phyloP scores from a whole-genome alignment of 2,329 filamentous ascomycete species.

The Penicillium sp. region DNA sequence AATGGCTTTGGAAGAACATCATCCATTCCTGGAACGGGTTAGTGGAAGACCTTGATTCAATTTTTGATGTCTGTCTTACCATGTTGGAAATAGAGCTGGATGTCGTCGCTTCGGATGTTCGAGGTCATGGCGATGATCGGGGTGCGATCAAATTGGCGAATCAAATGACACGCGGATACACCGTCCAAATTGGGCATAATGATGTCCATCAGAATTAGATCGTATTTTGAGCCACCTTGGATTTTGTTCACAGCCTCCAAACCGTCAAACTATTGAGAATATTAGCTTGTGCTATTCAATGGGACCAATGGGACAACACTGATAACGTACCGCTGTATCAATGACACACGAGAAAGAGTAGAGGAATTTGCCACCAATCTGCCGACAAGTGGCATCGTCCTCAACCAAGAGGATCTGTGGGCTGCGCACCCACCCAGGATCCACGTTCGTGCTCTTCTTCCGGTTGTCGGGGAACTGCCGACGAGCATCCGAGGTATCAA shows the following conservation, averaged over 20 bases:
- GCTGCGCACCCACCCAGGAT: constrained; percentile 63
- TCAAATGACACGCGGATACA: constrained; percentile 89
- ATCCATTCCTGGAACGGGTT: constrained; percentile 73
- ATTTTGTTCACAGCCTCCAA: constrained; percentile 89
- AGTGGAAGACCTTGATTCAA: constrained; percentile 5
- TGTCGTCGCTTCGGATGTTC: constrained; percentile 94
- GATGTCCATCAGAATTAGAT: constrained; percentile 82
- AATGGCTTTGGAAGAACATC: constrained; percentile 97
- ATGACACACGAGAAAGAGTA: constrained; percentile 63
- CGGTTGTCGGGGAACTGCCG: constrained; percentile 50
- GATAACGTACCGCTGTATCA: constrained; percentile 58
- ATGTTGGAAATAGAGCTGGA: constrained; percentile 94
- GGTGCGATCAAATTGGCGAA: constrained; percentile 77
- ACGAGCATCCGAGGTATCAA: constrained; percentile 49
- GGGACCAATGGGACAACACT: background rate
- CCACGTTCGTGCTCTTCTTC: constrained; percentile 60
- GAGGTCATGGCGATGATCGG: constrained; percentile 99
- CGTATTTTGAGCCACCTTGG: constrained; percentile 61
- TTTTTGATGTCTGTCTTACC: constrained; percentile 55
- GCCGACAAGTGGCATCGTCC: constrained; percentile 66
- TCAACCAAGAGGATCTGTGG: constrained; percentile 90
- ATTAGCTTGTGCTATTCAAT: constrained; percentile 7
- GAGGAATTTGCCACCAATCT: constrained; percentile 65
- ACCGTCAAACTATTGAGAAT: constrained; percentile 66
- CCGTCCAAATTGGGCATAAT: constrained; percentile 97